Evolutionary conservation across 371 early-diverging fungal species (phyloP), one percentile per base, ranked within the genome.

Genomic region (Mortierella sp.): DNA sequence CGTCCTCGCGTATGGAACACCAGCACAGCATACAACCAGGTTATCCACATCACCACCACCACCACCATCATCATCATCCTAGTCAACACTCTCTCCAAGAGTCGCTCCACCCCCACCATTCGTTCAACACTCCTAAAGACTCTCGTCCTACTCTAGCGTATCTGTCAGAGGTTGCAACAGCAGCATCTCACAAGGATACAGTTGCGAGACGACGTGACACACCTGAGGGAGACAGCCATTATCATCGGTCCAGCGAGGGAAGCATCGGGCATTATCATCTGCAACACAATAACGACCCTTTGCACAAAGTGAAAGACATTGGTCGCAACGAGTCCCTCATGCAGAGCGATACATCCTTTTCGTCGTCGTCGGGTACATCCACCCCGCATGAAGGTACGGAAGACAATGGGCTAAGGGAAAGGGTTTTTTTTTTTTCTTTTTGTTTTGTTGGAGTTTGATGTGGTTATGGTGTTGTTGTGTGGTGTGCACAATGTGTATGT

Each of bases 1-100:
- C 66, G 48, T 66, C 66, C 10, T 65, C 65, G 23, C 58, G 66
- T 45, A 66, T 59, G 49, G 66, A 66, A 41, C 64, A 64, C 19
- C 64, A 64, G 23, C 59, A 48, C 8, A 66, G 54, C 28, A 53
- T 66, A n/a, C 59, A 31, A 9, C 54, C 66, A 1, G 21, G 21
- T n/a, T 59, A 66, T 27, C 49, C 49, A 10, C 56, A 57, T 28
- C 58, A 55, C 0, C 61, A 39, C 18, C 49, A 31, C 23, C 60
- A 48, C 12, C 14, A 12, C 9, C 38, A 43, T 26, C 58, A 42
- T 14, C 47, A 48, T 45, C 58, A 48, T 4, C 47, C n/a, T n/a
- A n/a, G n/a, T n/a, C n/a, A n/a, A n/a, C n/a, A 58, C 38, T 31
- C 61, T 19, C 48, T 42, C 16, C 45, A 53, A 21, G 62, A 63